Evolutionary conservation across 148 eudicot genomes (phyloP).

Genomic region (Nepenthes gracilis): DNA sequence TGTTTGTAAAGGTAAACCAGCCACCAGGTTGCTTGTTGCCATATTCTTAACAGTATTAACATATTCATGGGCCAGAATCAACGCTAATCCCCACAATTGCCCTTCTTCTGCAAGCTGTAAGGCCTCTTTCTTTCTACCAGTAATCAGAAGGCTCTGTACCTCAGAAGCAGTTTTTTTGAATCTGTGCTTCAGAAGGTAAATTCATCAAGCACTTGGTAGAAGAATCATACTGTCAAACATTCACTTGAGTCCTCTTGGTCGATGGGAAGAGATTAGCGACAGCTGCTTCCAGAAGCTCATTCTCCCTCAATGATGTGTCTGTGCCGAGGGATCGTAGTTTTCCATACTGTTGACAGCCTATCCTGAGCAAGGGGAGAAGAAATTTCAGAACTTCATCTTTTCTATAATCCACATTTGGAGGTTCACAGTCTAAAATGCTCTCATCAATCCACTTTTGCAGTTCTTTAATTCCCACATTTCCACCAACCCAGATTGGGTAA

Average conservation of each 20-base stretch:
- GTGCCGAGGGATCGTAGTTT: conserved; percentile 83
- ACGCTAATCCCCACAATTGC: conserved; percentile 35
- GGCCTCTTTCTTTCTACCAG: conserved; percentile 39
- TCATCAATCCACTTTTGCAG: conserved; percentile 89
- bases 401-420: conserved; percentile 28
- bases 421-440: conserved; percentile 40
- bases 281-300: conserved; percentile 31
- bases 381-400: conserved; percentile 47
- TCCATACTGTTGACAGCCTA: conserved; percentile 87
- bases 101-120: conserved; percentile 43
- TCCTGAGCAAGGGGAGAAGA: conserved; percentile 83
- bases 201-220: conserved; percentile 21
- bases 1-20: conserved; percentile 36
- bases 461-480: conserved; percentile 71
- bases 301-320: conserved; percentile 53
- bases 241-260: conserved; percentile 14
- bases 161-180: conserved; percentile 34
- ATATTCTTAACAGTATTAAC: conserved; percentile 36
- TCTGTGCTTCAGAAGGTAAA: conserved; percentile 30
- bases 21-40: conserved; percentile 29
- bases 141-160: conserved; percentile 33
- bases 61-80: conserved; percentile 31
- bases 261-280: conserved; percentile 43
- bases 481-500: conserved; percentile 72
- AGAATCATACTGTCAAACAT: conserved; percentile 12